These are phyloP conservation scores for Solanum clarkiae DNA, from an alignment of 257 asterid species.

Conservation along the genomic window DNA sequence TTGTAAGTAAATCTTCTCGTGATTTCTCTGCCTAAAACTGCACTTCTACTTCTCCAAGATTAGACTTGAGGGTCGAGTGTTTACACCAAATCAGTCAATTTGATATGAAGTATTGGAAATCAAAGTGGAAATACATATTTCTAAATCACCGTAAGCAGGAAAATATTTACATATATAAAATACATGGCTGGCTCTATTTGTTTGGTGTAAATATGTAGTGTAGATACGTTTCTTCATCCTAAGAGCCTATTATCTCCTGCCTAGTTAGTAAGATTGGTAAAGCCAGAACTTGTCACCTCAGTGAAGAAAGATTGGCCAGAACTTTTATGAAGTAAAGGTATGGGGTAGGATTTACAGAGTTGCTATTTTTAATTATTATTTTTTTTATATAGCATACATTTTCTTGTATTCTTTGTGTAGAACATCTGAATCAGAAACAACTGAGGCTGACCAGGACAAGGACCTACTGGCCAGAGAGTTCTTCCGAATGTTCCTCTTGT, in stretches of 20 bases:
- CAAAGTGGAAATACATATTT: not conserved
- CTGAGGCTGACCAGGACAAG: conserved; percentile 35
- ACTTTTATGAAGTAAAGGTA: not conserved
- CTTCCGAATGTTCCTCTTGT: conserved; percentile 21
- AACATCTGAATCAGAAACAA: conserved; percentile 48
- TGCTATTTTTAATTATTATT: not conserved
- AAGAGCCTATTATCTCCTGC: not conserved
- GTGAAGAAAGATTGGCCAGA: not conserved
- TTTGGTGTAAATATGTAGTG: too few species aligned
- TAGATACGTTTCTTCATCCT: too few species aligned
- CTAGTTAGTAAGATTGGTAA: not conserved
- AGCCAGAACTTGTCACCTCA: not conserved
- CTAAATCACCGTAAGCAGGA: too few species aligned
- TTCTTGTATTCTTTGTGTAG: conserved; percentile 49
- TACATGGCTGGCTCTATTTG: too few species aligned
- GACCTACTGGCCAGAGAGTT: conserved; percentile 21
- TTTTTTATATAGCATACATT: conserved; percentile 61
- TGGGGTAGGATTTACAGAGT: not conserved
- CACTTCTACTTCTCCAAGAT: not conserved
- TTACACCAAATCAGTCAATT: too few species aligned
- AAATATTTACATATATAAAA: too few species aligned
- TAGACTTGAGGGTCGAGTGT: not conserved
- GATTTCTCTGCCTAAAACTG: not conserved
- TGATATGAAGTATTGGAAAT: not conserved
- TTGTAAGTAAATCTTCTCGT: not conserved